phyloP scores from a whole-genome alignment of 257 asterid species.

The Rubia yunnanensis region DNA sequence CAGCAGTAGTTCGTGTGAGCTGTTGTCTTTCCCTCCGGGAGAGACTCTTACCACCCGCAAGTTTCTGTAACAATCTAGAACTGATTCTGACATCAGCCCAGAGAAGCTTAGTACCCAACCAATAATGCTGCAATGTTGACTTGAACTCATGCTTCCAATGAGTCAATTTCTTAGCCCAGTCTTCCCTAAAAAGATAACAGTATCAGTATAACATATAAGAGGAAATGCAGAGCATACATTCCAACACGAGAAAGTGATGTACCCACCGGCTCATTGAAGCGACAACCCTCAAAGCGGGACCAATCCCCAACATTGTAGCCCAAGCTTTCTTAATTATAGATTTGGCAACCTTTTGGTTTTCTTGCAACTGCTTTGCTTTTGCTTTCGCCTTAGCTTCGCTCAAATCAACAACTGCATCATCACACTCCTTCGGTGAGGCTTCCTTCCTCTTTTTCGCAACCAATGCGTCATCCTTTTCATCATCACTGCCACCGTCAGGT shows the following conservation, averaged over 20 bases:
- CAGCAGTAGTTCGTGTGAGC: conserved; percentile 87
- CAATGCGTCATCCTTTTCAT: conserved; percentile 44
- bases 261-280: conserved; percentile 78
- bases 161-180: conserved; percentile 67
- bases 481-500: conserved; percentile 54
- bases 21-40: conserved; percentile 93
- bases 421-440: conserved; percentile 92
- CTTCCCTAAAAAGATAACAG: conserved; percentile 45
- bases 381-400: conserved; percentile 86
- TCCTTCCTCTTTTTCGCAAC: conserved; percentile 55
- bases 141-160: conserved; percentile 77
- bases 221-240: neutral
- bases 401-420: conserved; percentile 79
- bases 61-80: conserved; percentile 68
- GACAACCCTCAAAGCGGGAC: conserved; percentile 67
- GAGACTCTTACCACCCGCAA: conserved; percentile 74
- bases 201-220: conserved; percentile 2
- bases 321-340: conserved; percentile 45
- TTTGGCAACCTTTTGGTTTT: conserved; percentile 40
- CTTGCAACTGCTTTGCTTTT: conserved; percentile 59
- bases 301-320: conserved; percentile 62
- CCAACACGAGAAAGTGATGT: neutral
- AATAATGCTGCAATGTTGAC: conserved; percentile 79
- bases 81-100: conserved; percentile 94
- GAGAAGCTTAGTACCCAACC: conserved; percentile 84